phyloP scores from a whole-genome alignment of 129 eudicot genomes.

The Saposhnikovia divaricata region DNA sequence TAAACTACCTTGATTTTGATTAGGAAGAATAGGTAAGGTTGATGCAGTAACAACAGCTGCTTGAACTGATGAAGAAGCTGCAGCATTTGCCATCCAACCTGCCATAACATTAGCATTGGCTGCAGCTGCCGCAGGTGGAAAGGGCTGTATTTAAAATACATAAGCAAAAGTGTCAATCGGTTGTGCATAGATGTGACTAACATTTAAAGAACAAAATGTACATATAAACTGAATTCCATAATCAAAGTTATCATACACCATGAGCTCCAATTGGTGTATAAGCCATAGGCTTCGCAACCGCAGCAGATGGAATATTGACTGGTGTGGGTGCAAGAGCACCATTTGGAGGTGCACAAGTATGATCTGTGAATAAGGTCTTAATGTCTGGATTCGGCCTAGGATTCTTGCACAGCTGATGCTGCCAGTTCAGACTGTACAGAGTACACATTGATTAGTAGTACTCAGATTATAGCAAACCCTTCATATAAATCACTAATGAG shows the following conservation, averaged over 20 bases:
- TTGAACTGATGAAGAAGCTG: conserved; percentile 69
- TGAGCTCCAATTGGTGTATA: conserved; percentile 72
- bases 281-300: conserved; percentile 65
- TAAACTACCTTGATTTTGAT: conserved; percentile 71
- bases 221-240: background rate
- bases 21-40: conserved; percentile 67
- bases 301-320: conserved; percentile 67
- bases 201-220: background rate
- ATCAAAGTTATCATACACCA: conserved; percentile 43
- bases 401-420: conserved; percentile 88
- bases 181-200: conserved; percentile 6
- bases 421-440: conserved; percentile 77
- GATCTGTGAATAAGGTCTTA: conserved; percentile 75
- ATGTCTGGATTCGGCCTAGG: conserved; percentile 94
- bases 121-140: conserved; percentile 67
- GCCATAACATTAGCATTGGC: conserved; percentile 85
- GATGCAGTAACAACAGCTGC: conserved; percentile 85
- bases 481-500: background rate
- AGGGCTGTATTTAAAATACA: conserved; percentile 44
- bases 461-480: conserved; percentile 3
- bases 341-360: conserved; percentile 73
- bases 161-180: background rate
- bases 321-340: conserved; percentile 78
- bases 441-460: background rate
- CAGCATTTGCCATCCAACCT: conserved; percentile 94